Conservation (phyloP, 257 asterid genomes). For the Petrea volubilis region DNA sequence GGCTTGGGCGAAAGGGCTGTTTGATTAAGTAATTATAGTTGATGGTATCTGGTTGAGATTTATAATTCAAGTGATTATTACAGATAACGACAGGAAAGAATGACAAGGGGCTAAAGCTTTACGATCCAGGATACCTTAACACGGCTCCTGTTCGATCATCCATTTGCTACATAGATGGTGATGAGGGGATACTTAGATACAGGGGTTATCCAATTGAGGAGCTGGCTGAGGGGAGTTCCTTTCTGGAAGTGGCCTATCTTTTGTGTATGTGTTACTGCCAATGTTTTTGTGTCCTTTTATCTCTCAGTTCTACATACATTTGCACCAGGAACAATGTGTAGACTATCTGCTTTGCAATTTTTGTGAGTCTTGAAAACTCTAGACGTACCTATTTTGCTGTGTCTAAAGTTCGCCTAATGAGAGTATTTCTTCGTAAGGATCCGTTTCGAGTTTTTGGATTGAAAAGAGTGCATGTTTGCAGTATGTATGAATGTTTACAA, state of each 20-base stretch:
- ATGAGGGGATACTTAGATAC: slow-evolving; percentile 94
- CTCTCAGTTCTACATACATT: background rate
- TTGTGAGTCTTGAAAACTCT: too few relatives aligned
- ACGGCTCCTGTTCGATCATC: slow-evolving; percentile 97
- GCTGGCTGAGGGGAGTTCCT: slow-evolving; percentile 90
- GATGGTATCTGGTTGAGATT: slow-evolving; percentile 18
- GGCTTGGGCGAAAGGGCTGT: background rate
- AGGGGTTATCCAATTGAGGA: slow-evolving; percentile 97
- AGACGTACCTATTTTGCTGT: too few relatives aligned
- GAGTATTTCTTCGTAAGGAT: background rate
- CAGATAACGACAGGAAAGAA: slow-evolving; percentile 70
- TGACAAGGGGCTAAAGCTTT: slow-evolving; percentile 97
- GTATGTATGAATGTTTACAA: background rate
- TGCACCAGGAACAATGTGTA: background rate
- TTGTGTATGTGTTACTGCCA: slow-evolving; percentile 55
- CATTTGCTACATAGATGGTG: slow-evolving; percentile 92
- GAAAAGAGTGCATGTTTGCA: background rate
- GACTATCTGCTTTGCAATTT: background rate
- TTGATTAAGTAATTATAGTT: background rate
- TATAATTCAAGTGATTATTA: slow-evolving; percentile 22
- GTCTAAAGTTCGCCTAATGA: background rate
- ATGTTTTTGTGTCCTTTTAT: slow-evolving; percentile 12
- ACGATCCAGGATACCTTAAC: slow-evolving; percentile 96
- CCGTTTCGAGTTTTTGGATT: background rate
- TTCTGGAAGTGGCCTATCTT: slow-evolving; percentile 93